Percentiles rank a stretch among this genome's conserved stretches.
Evolutionary conservation across 306 rosid genomes (phyloP).

Genomic region (cucumber (Cucumis sativus)): Cucumber_9930_V3 NC_026658.2:116501-117000

Average conservation of each 20-base stretch:
- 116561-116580: constrained; percentile 22
- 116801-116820: constrained; percentile 66
- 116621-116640: neutral
- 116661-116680: constrained; percentile 25
- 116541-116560: constrained; percentile 39
- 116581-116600: neutral
- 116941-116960: constrained; percentile 82
- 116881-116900: constrained; percentile 41
- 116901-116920: constrained; percentile 46
- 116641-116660: neutral
- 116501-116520: constrained; percentile 50
- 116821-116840: constrained; percentile 55
- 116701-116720: constrained; percentile 14
- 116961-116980: constrained; percentile 63
- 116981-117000: constrained; percentile 53
- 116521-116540: constrained; percentile 56
- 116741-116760: neutral
- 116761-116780: constrained; percentile 31
- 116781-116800: constrained; percentile 35
- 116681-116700: constrained; percentile 39
- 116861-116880: constrained; percentile 46
- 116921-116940: constrained; percentile 36
- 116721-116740: neutral
- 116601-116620: neutral
- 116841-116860: constrained; percentile 56